These are phyloP conservation scores for Hymenoscyphus repandus DNA, from an alignment of 2,329 filamentous ascomycete species.

Conservation along the genomic window DNA sequence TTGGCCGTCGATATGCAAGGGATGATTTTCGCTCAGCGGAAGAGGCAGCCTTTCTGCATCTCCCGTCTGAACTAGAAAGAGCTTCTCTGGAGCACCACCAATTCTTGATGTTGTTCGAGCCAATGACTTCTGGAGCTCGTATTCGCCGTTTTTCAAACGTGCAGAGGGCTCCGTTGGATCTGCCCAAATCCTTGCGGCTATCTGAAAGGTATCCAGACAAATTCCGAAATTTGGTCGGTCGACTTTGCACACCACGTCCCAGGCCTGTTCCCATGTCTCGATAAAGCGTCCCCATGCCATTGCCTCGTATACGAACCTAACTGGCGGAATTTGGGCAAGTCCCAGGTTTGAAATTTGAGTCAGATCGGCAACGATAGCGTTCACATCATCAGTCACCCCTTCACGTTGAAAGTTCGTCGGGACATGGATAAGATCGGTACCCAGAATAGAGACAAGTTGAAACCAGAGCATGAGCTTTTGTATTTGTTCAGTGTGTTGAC, in stretches of 20 bases:
- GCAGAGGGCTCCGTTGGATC: constrained; percentile 54
- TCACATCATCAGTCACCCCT: constrained; percentile 42
- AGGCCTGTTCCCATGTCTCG: constrained; percentile 66
- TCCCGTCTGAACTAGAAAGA: constrained; percentile 73
- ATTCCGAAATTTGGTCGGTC: constrained; percentile 67
- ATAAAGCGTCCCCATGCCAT: constrained; percentile 68
- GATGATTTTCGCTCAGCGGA: constrained; percentile 53
- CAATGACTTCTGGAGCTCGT: constrained; percentile 39
- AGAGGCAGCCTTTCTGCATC: constrained; percentile 59
- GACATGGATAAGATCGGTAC: constrained; percentile 67
- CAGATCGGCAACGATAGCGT: constrained; percentile 57
- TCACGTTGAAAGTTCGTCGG: constrained; percentile 56
- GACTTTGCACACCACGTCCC: constrained; percentile 60
- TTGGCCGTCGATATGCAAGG: constrained; percentile 52
- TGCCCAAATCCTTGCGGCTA: constrained; percentile 63
- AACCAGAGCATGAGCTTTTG: constrained; percentile 68
- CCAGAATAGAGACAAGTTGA: constrained; percentile 53
- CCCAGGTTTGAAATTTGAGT: constrained; percentile 62
- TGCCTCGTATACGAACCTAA: constrained; percentile 68
- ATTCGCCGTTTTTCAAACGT: constrained; percentile 48
- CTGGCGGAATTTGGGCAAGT: constrained; percentile 43
- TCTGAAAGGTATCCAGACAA: constrained; percentile 74
- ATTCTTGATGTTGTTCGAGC: constrained; percentile 31
- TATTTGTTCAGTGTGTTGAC: constrained; percentile 50
- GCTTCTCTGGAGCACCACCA: constrained; percentile 49